Evolutionary conservation across 306 rosid species (phyloP).

Genomic region (Citrullus amarus): DNA sequence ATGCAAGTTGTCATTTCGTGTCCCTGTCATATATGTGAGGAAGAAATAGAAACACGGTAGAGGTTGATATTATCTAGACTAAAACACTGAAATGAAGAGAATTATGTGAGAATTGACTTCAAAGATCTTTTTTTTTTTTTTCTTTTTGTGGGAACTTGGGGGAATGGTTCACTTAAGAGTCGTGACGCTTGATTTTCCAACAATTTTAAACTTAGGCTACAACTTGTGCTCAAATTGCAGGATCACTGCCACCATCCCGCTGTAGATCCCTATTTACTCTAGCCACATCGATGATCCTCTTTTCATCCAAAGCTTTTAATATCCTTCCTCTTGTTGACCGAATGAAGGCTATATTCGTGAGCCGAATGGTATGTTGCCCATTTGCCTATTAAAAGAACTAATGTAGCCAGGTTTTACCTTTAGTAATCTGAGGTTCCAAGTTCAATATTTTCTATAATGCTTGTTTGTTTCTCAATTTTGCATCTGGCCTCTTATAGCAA

Average conservation of each 20-base stretch:
- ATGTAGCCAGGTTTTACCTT: neutral
- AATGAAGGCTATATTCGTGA: constrained; percentile 41
- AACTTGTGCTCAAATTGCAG: constrained; percentile 32
- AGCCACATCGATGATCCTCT: constrained; percentile 83
- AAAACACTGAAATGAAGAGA: neutral
- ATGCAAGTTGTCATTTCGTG: neutral
- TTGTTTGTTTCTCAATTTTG: neutral
- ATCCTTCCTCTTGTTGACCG: constrained; percentile 39
- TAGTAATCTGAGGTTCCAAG: neutral
- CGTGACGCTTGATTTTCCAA: neutral
- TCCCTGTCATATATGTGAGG: neutral
- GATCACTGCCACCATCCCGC: constrained; percentile 71
- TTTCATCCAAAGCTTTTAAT: constrained; percentile 58
- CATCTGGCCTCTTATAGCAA: neutral
- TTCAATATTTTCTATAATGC: neutral
- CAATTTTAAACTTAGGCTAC: constrained; percentile 10
- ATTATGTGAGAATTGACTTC: neutral
- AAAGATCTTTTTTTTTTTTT: neutral
- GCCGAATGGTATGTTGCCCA: constrained; percentile 34
- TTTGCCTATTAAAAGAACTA: neutral
- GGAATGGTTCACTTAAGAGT: neutral
- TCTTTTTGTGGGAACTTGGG: neutral
- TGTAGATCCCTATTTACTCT: constrained; percentile 69
- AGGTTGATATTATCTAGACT: neutral
- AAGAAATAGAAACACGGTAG: neutral